phyloP scores from a whole-genome alignment of 1,139 yeast genomes.

The Lodderomyces theae region DNA sequence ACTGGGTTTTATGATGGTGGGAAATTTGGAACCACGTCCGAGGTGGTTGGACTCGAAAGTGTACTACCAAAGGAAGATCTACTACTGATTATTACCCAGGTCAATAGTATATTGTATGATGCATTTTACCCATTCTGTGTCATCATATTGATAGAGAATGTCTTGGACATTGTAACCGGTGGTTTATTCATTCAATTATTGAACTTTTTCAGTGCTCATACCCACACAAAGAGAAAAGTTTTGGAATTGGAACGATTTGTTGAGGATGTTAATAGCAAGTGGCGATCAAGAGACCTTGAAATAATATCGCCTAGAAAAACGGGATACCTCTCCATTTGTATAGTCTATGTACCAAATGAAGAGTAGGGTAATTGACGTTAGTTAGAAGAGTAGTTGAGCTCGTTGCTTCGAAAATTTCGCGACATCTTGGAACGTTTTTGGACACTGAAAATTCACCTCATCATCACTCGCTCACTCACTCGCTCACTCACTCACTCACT shows the following conservation, averaged over 20 bases:
- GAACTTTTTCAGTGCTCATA: slow-evolving; percentile 18
- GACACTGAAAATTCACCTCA: background rate
- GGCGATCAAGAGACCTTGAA: slow-evolving; percentile 22
- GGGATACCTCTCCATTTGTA: slow-evolving; percentile 61
- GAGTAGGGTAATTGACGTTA: background rate
- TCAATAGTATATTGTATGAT: slow-evolving; percentile 43
- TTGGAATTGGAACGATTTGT: slow-evolving; percentile 48
- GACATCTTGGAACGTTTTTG: too few relatives aligned
- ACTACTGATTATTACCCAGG: slow-evolving; percentile 31
- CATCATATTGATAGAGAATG: slow-evolving; percentile 37
- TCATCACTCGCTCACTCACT: too few relatives aligned
- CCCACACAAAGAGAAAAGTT: slow-evolving; percentile 28
- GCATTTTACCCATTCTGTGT: slow-evolving; percentile 41
- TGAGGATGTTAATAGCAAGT: slow-evolving; percentile 35
- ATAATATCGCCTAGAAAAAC: slow-evolving; percentile 54
- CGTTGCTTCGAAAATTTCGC: too few relatives aligned
- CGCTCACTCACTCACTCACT: too few relatives aligned
- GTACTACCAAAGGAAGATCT: slow-evolving; percentile 38
- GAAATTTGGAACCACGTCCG: slow-evolving; percentile 51
- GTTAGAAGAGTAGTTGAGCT: background rate
- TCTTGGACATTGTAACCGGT: slow-evolving; percentile 48
- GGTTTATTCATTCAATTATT: slow-evolving; percentile 26
- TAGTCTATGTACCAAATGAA: slow-evolving; percentile 4
- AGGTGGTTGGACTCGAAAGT: slow-evolving; percentile 51
- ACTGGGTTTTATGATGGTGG: slow-evolving; percentile 28